A percentile compares a stretch with the other conserved stretches of the same genome.
These are phyloP conservation scores for Raphanus hybrid DNA, from an alignment of 441 rosid genomes.

Conservation along the genomic window DNA sequence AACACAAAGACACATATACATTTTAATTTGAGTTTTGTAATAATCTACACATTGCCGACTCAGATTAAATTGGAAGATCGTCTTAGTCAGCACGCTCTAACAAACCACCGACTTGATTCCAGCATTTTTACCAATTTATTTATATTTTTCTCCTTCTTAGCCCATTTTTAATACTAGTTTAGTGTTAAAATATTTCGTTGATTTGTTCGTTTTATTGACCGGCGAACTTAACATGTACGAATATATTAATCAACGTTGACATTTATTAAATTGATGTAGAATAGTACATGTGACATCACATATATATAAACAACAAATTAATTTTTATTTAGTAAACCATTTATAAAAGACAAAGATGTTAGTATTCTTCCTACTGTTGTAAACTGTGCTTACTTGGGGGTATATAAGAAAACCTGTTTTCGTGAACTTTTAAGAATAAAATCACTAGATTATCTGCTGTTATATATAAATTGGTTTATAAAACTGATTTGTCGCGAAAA, in stretches of 20 bases:
- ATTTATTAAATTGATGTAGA: constrained; percentile 8
- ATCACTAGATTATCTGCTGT: constrained; percentile 1
- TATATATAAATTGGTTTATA: neutral
- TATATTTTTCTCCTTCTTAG: neutral
- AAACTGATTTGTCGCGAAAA: constrained; percentile 11
- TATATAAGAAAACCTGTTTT: neutral
- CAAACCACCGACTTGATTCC: constrained; percentile 37
- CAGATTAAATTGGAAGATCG: constrained; percentile 34
- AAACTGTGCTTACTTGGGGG: neutral
- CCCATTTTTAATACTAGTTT: neutral
- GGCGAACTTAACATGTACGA: constrained; percentile 1
- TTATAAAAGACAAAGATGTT: neutral
- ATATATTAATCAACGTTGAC: constrained; percentile 5
- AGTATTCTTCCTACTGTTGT: neutral
- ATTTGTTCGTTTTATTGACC: constrained; percentile 26
- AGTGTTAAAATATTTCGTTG: constrained; percentile 10
- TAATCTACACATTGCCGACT: constrained; percentile 39
- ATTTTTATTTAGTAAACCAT: too few species aligned
- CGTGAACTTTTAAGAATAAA: neutral
- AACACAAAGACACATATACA: neutral
- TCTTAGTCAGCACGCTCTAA: constrained; percentile 24
- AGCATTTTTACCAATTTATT: constrained; percentile 5
- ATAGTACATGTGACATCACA: constrained; percentile 9
- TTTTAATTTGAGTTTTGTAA: neutral
- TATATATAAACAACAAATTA: neutral